These are phyloP conservation scores for Globisporangium camurandrum DNA, from an alignment of 352 stramenopile genomes.

Conservation along the genomic window DNA sequence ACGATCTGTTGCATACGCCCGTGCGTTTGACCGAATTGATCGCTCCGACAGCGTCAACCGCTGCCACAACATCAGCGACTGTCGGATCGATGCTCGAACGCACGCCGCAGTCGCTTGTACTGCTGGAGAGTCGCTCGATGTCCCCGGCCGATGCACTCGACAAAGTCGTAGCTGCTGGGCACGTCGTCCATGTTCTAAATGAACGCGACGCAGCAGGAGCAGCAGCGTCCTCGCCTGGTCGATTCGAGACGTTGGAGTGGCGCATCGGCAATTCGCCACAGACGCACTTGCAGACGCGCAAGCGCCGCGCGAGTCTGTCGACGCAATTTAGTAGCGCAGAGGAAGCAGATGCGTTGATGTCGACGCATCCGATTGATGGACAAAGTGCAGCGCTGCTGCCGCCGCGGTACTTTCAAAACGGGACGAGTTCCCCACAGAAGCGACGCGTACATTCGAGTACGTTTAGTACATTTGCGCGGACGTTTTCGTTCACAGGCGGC, in stretches of 20 bases:
- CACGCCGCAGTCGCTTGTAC: slow-evolving; percentile 16
- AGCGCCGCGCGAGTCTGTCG: slow-evolving; percentile 4
- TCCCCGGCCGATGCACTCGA: slow-evolving; percentile 55
- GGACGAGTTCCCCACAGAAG: slow-evolving; percentile 48
- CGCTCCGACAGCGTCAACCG: slow-evolving; percentile 13
- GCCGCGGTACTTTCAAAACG: slow-evolving; percentile 56
- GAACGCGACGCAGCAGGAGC: no score
- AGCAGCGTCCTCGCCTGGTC: slow-evolving; percentile 40
- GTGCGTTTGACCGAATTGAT: slow-evolving; percentile 25
- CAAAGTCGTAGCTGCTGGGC: slow-evolving; percentile 33
- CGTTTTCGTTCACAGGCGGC: slow-evolving; percentile 51
- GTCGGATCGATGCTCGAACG: background rate
- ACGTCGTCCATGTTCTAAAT: slow-evolving; percentile 30
- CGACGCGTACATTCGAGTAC: slow-evolving; percentile 73
- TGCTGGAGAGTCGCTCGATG: slow-evolving; percentile 23
- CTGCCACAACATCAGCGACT: slow-evolving; percentile 13
- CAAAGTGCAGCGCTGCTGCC: slow-evolving; percentile 30
- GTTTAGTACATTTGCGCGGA: slow-evolving; percentile 66
- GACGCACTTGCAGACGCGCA: background rate
- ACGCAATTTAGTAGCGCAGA: slow-evolving; percentile 3
- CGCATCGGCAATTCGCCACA: slow-evolving; percentile 19
- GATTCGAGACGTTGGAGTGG: slow-evolving; percentile 56
- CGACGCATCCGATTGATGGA: no score
- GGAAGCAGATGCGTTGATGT: no score
- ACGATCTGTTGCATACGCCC: slow-evolving; percentile 29